Conservation (phyloP, 2,329 filamentous ascomycete genomes). For the Tolypocladium paradoxum region DNA sequence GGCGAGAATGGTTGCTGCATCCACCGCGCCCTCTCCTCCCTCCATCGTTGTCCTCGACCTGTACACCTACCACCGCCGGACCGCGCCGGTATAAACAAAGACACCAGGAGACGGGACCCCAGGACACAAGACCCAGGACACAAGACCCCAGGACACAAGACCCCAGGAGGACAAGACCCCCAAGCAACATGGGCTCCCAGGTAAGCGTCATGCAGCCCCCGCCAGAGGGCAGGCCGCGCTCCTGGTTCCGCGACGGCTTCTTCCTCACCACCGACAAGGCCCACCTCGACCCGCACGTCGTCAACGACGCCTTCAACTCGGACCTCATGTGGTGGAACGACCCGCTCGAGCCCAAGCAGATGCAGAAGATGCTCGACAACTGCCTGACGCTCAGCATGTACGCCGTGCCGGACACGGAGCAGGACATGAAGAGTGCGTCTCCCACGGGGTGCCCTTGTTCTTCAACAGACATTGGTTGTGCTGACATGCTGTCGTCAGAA, state of each 20-base stretch:
- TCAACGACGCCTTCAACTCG: conserved; percentile 44
- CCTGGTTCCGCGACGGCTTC: conserved; percentile 44
- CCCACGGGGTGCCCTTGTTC: neutral
- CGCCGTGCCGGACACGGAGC: conserved; percentile 24
- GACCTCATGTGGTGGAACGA: conserved; percentile 53
- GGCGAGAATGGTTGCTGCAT: conserved; percentile 7
- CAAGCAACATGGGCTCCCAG: conserved; percentile 9
- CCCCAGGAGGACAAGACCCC: neutral
- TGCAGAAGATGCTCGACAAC: conserved; percentile 43
- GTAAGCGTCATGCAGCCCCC: conserved; percentile 7
- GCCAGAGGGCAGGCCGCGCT: conserved; percentile 22
- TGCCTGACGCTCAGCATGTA: conserved; percentile 53
- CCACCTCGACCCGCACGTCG: conserved; percentile 40
- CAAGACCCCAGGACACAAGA: too few relatives aligned
- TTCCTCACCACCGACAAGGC: conserved; percentile 50
- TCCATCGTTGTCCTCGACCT: conserved; percentile 2
- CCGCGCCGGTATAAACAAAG: conserved; percentile 1
- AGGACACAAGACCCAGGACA: too few relatives aligned
- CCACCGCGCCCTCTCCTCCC: neutral
- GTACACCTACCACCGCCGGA: conserved; percentile 3
- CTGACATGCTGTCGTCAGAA: conserved; percentile 11
- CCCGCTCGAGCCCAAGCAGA: conserved; percentile 32
- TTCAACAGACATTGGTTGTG: neutral
- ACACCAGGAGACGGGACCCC: neutral
- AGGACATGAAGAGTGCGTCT: conserved; percentile 26